phyloP scores from a whole-genome alignment of 306 rosid species.

The Fagus sylvatica region DNA sequence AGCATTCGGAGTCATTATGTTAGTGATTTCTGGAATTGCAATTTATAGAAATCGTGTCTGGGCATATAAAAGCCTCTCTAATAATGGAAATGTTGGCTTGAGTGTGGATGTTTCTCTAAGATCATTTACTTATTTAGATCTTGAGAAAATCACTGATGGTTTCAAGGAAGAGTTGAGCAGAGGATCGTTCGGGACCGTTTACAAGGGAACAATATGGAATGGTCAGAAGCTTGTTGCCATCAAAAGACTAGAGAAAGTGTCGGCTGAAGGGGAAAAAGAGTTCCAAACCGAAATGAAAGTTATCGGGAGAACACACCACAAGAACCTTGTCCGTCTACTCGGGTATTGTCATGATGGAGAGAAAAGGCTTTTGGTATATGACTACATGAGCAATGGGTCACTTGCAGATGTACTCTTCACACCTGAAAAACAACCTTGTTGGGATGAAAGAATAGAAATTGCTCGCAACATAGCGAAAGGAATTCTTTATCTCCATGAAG shows the following conservation, averaged over 20 bases:
- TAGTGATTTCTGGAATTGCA: neutral
- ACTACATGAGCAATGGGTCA: conserved; percentile 1
- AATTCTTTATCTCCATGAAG: neutral
- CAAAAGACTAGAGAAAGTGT: conserved; percentile 11
- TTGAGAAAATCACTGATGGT: conserved; percentile 7
- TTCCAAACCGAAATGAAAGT: neutral
- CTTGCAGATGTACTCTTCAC: neutral
- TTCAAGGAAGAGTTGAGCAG: conserved; percentile 32
- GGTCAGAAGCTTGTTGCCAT: conserved; percentile 25
- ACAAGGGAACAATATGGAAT: conserved; percentile 11
- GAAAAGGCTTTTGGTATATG: conserved; percentile 24
- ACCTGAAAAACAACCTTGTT: neutral
- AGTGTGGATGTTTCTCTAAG: conserved; percentile 3
- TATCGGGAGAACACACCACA: neutral
- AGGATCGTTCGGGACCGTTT: conserved; percentile 30
- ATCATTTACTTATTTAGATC: neutral
- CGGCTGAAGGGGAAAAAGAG: conserved; percentile 13
- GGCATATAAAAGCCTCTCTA: neutral
- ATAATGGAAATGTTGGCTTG: conserved; percentile 1
- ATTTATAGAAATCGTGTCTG: neutral
- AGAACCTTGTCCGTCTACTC: conserved; percentile 21
- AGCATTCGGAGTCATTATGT: neutral
- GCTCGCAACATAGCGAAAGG: neutral
- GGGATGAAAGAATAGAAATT: neutral
- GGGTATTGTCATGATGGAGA: conserved; percentile 21